Percentiles rank a stretch among this genome's conserved stretches.
These are phyloP conservation scores for Pythium rhizo-oryzae DNA, from an alignment of 352 stramenopile genomes.

Conservation along the genomic window DNA sequence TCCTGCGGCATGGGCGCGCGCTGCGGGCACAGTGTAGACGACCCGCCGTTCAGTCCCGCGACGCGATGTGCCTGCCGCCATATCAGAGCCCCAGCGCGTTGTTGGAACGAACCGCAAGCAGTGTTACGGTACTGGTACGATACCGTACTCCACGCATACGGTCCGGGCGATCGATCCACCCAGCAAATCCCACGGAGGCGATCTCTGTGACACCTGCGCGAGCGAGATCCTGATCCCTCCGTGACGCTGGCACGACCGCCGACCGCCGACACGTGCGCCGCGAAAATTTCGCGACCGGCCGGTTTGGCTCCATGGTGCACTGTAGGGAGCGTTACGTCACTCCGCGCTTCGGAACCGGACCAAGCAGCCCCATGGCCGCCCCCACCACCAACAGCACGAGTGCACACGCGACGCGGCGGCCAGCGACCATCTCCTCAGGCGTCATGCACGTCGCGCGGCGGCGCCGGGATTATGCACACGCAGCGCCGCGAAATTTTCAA, in stretches of 20 bases:
- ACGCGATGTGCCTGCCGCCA: too few species aligned
- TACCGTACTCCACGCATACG: not conserved
- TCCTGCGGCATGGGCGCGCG: not conserved
- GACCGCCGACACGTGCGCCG: not conserved
- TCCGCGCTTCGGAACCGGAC: not conserved
- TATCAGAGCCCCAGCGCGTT: too few species aligned
- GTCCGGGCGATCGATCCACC: not conserved
- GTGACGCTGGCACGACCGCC: not conserved
- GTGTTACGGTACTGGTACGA: not conserved
- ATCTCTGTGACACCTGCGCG: not conserved
- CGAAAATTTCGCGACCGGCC: too few species aligned
- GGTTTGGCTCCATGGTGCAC: too few species aligned
- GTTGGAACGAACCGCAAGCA: too few species aligned
- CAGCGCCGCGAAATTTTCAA: conserved; percentile 17
- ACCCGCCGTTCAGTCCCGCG: not conserved
- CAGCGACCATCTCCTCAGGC: too few species aligned
- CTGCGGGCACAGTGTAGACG: not conserved
- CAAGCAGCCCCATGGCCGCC: not conserved
- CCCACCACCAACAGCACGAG: not conserved
- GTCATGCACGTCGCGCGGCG: not conserved
- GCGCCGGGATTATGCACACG: not conserved
- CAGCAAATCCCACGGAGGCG: not conserved
- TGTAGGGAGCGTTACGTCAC: too few species aligned
- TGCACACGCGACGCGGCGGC: not conserved
- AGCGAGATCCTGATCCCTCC: too few species aligned